Conservation (phyloP, 2,329 filamentous ascomycete genomes). For the Clarireedia hainanense region DNA sequence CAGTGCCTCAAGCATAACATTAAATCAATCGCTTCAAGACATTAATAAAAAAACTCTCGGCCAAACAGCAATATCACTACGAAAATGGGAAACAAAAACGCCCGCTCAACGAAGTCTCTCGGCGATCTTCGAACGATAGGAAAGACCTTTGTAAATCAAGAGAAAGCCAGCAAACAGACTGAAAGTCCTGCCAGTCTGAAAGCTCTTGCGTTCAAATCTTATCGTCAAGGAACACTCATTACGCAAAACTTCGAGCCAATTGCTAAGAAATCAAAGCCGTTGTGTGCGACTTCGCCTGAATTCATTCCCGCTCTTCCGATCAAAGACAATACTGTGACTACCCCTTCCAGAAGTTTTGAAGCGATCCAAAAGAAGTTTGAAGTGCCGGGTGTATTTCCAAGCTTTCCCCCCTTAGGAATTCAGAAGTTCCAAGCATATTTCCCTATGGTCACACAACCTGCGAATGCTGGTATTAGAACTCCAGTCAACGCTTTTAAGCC, state of each 20-base stretch:
- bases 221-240: conserved; percentile 4
- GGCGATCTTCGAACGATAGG: background rate
- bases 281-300: conserved; percentile 6
- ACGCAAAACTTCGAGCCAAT: conserved; percentile 1
- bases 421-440: no score
- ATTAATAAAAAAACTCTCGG: no score
- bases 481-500: no score
- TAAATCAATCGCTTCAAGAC: no score
- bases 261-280: background rate
- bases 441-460: no score
- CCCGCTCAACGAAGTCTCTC: background rate
- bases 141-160: background rate
- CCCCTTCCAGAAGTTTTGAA: no score
- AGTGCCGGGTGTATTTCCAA: no score
- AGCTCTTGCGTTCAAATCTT: conserved; percentile 5
- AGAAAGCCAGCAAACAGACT: background rate
- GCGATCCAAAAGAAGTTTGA: no score
- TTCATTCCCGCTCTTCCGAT: conserved; percentile 1
- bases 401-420: no score
- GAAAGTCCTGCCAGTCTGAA: background rate
- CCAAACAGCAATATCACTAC: background rate
- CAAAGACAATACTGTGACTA: no score
- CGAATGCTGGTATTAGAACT: no score
- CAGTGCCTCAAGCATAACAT: no score
- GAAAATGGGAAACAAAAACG: conserved; percentile 8